These are phyloP conservation scores for Zymoseptoria pseudotritici DNA, from an alignment of 2,329 filamentous ascomycete species.

Conservation along the genomic window DNA sequence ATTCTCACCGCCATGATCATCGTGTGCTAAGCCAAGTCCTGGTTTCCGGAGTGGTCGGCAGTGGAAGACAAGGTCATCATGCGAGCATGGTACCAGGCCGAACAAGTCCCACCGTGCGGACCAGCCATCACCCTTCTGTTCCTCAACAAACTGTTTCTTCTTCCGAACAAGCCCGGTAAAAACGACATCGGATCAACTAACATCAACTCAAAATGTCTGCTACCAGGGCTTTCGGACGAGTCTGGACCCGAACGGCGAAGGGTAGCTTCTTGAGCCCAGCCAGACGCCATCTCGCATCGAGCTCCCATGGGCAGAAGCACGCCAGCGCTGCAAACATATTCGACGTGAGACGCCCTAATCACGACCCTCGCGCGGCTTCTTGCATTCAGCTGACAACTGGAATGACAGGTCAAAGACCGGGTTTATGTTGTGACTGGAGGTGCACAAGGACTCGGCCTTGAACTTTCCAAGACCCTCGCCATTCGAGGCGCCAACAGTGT, in stretches of 20 bases:
- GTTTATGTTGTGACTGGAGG: constrained; percentile 22
- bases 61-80: background rate
- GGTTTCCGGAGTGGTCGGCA: background rate
- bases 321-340: background rate
- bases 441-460: constrained; percentile 21
- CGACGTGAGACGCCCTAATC: background rate
- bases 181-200: background rate
- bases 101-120: too few relatives aligned
- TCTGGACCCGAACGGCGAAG: background rate
- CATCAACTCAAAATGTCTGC: background rate
- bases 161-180: background rate
- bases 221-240: background rate
- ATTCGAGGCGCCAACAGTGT: constrained; percentile 43
- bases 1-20: too few relatives aligned
- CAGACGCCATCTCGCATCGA: background rate
- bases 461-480: constrained; percentile 41
- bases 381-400: background rate
- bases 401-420: constrained; percentile 14
- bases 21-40: too few relatives aligned
- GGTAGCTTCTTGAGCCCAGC: background rate
- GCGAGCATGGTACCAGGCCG: too few relatives aligned
- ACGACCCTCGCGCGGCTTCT: background rate
- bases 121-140: too few relatives aligned
- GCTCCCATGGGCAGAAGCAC: background rate
- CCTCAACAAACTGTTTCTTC: too few relatives aligned